Base-by-base conservation (phyloP, 495 filamentous ascomycete genomes). In the Xylaria grammica region DNA sequence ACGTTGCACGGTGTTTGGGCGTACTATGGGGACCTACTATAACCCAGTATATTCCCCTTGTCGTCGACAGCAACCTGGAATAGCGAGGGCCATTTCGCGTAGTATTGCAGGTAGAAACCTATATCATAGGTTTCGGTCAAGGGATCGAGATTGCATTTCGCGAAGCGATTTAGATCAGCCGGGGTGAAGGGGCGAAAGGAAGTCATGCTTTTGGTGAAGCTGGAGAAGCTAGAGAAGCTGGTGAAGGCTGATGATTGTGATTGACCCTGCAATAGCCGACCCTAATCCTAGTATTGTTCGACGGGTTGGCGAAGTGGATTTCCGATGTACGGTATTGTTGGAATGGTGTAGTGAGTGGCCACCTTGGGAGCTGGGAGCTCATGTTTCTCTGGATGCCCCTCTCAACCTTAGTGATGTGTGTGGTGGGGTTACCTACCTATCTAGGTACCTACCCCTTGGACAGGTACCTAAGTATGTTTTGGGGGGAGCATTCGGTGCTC, bases 61-160 rank as follows among this genome's bases (percentile, higher is more conserved):
- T 85, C 84, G 57, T 92, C 90, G 73, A 97, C 91, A 49, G 96
- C 90, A 19, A 92, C 89, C 67, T 87, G 91, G 78, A 97, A 97
- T 26, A 98, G 86, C 2, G 92, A 89, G 0, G 95, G 95, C 95
- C 95, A 99, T 78, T 90, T 91, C 55, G 91, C 92, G 11, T 97
- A 85, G 77, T 99, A 98, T 60, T 94, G 91, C 40, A 97, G 84
- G 80, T 99, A 99, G 82, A 97, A 99, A 63, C 88, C 86, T 62
- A 97, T 84, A 75, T 94, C 91, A 78, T 97, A 99, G 66, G 95
- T 99, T 77, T 99, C 95, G 20, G 95, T 97, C 59, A 97, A 81
- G 11, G 91, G 91, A 75, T 98, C 95, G 44, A 98, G 90, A 75
- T 97, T 97, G 80, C 97, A 90, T 68, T 88, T 87, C 63, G 96